Evolutionary conservation across 371 early-diverging fungal species (phyloP), one percentile per base, ranked within the genome.

Genomic region (Choanephora cucurbitarum): DNA sequence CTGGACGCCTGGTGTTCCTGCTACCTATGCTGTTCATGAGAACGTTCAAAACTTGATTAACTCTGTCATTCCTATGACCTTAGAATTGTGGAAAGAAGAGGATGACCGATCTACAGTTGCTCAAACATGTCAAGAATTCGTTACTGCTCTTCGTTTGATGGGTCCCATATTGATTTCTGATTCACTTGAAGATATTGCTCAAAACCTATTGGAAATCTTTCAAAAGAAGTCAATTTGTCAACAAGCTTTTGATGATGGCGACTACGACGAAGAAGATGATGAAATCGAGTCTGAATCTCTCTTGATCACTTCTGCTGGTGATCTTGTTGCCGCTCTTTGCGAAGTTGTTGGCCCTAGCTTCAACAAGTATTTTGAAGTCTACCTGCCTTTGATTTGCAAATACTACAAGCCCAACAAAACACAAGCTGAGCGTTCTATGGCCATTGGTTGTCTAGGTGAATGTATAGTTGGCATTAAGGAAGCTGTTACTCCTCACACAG

Each of bases 381-480:
- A 91, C 64, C 65, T 90, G 52, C 93, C 91, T 15, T 78, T 82
- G 22, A 86, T 94, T 44, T 62, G 74, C 40, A 88, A 84, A 61
- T 92, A 90, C 67, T 90, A 86, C 71, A 90, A 88, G 63, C 75
- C 78, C 52, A 73, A 85, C 5, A 74, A 83, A 45, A 72, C 86
- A 0, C 70, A 77, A 18, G 72, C 84, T 22, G 94, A 95, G 60
- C 85, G 95, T 32, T 86, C 90, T 22, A 93, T 92, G 91, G 90
- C 92, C 5, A 79, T 92, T 37, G 94, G 94, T 9, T 88, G 89
- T 43, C 67, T 95, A 45, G 91, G 91, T 33, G 95, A 94, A 71
- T 80, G 87, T 21, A 76, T 86, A 21, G 79, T 70, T 41, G 90
- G 90, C 39, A 69, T 92, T 62, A 84, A 86, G 34, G 63, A 62